Evolutionary conservation across 108 stramenopile species (phyloP), one percentile per base, ranked within the genome.

Genomic region (Mediolabrus comicus): DNA sequence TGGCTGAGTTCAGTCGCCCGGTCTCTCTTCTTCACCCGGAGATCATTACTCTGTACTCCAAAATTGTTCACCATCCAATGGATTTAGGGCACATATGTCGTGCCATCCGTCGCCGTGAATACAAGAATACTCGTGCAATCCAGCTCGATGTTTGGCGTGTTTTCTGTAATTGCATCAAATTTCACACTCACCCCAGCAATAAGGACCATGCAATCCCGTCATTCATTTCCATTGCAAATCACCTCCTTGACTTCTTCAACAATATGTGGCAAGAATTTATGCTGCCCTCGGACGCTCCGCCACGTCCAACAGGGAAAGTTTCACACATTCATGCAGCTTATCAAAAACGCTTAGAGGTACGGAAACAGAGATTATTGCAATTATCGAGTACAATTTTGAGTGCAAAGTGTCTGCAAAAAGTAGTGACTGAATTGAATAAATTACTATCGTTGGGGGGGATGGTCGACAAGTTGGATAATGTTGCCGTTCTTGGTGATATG

Each of bases 131-230:
- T 11, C 83, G 94, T 29, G 84, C 84, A 26, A 72, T 95, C 16
- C 90, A 86, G 28, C 43, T 95, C 38, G 94, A 95, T 74, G 79
- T 90, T 34, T 95, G 94, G 94, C 80, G 91, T n/a, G 86, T 95
- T 59, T 95, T 95, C 62, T 79, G 85, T 17, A 95, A 95, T 57
- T 95, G 94, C 75, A 75, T 91, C 67, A 87, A 86, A 51, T 95
- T 87, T 56, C 94, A 95, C 71, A 90, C 88, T 12, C 87, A 91
- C 61, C 89, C 85, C 11, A 72, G 58, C 82, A 94, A 89, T 71
- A 83, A 78, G 49, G 89, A 92, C 9, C 62, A 70, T 67, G 87
- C 89, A 5, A 87, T 95, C 22, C 94, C 94, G 8, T 85, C 86
- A 22, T 95, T 95, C 41, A 78, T 92, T 25, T 87, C 86, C 0